These are phyloP conservation scores for Ustanciosporium gigantosporum DNA, from an alignment of 1,284 basidiomycete species.

Conservation along the genomic window DNA sequence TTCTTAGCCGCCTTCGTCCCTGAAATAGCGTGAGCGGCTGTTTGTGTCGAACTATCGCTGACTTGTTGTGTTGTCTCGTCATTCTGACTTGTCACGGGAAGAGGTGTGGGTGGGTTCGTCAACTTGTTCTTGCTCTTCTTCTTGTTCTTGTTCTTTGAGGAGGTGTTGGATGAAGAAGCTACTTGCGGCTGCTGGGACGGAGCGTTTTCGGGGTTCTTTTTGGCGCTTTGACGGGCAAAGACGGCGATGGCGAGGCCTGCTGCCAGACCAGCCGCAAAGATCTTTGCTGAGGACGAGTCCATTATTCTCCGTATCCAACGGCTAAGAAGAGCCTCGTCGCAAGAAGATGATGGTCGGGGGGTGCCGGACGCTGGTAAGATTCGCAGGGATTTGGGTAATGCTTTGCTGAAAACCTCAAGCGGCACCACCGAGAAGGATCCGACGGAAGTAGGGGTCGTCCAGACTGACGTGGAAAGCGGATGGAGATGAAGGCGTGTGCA, in stretches of 20 bases:
- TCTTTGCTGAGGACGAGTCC: slow-evolving; percentile 42
- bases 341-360: no score
- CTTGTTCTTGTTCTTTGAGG: slow-evolving; percentile 20
- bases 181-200: not conserved
- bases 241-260: slow-evolving; percentile 29
- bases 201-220: not conserved
- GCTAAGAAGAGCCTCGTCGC: not conserved
- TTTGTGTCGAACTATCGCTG: no score
- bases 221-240: slow-evolving; percentile 2
- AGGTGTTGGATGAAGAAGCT: not conserved
- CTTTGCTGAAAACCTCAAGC: no score
- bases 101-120: not conserved
- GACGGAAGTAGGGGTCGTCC: no score
- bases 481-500: no score
- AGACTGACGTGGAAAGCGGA: no score
- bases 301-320: slow-evolving; percentile 8
- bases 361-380: no score
- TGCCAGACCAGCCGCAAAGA: slow-evolving; percentile 30
- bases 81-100: not conserved
- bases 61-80: not conserved
- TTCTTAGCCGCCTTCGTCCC: slow-evolving; percentile 3
- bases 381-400: no score
- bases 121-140: slow-evolving; percentile 8
- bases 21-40: no score
- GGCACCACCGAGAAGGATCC: no score